Base-by-base conservation (phyloP, 805 yeast genomes). In the Jamesozyma gamospora region DNA sequence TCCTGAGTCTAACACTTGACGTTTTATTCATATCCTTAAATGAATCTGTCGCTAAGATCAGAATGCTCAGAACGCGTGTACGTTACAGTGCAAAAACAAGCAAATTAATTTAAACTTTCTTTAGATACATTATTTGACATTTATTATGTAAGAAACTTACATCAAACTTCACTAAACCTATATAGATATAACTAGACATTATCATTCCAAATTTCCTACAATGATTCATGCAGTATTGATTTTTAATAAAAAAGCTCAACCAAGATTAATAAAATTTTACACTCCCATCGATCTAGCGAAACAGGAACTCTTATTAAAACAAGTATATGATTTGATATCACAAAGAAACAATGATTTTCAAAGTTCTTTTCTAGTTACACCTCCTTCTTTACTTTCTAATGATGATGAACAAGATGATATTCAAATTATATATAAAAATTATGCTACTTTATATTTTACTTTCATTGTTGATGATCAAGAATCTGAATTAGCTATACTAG, bases 391-490 rank as follows among this genome's bases (percentile, higher is more conserved):
- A 38, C 62, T 86, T 28, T 30, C 40, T 2, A 37, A 55, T 32
- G 42, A 46, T 30, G 47, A 40, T 13, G 61, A 75, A 52, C 78
- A 75, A 41, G 85, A 79, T 10, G 85, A 78, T 46, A 82, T 90
- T 48, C 79, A 85, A 46, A 95, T 92, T 36, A 90, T 92, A 27
- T 92, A 90, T 63, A 71, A 96, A 44, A 94, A 86, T 55, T 92
- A 88, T 54, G 97, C 97, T 11, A 88, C 97, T 1, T 66, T 92
- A n/a, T 90, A 84, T 60, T 92, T 92, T 65, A 95, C 94, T 24
- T 87, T 92, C 55, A 78, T 92, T 31, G 97, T 90, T 11, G 98
- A 92, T 62, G 92, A 83, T 46, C 96, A 88, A 57, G 98, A 92
- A 61, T 77, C 88, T 24, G 97, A 92, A 61, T 69, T 92, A 31